Evolutionary conservation across 108 stramenopile species (phyloP).

Genomic region (Fragilaria crotonensis): DNA sequence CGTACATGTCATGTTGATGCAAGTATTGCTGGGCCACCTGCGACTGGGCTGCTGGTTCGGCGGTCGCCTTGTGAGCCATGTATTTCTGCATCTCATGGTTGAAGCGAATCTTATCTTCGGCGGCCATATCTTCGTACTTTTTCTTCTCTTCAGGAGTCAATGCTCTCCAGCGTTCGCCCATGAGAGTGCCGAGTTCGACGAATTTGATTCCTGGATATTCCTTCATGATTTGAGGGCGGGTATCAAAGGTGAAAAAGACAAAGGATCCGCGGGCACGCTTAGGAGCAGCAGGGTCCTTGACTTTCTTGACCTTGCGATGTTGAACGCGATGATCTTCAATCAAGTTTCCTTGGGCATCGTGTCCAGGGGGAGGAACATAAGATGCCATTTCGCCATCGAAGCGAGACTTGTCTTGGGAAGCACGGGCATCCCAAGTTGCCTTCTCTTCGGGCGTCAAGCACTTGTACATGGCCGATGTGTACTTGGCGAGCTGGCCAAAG

Average conservation of each 20-base stretch:
- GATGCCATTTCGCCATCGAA: constrained; percentile 70
- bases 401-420: constrained; percentile 72
- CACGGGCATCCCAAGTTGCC: constrained; percentile 70
- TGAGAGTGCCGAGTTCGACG: constrained; percentile 56
- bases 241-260: constrained; percentile 81
- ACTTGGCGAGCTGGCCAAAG: constrained; percentile 86
- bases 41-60: neutral
- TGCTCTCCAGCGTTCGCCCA: constrained; percentile 65
- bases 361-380: constrained; percentile 75
- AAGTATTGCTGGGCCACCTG: neutral
- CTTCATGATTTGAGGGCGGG: constrained; percentile 64
- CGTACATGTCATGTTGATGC: neutral
- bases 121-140: constrained; percentile 51
- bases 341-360: constrained; percentile 71
- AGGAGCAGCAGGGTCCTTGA: constrained; percentile 68
- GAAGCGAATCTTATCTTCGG: constrained; percentile 55
- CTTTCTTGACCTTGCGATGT: constrained; percentile 51
- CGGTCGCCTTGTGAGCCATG: constrained; percentile 11
- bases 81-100: constrained; percentile 40
- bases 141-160: constrained; percentile 57
- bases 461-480: constrained; percentile 89
- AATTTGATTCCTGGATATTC: constrained; percentile 63
- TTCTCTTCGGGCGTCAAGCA: constrained; percentile 71
- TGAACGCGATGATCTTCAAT: constrained; percentile 68
- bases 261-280: constrained; percentile 74